Evolutionary conservation across 2,329 filamentous ascomycete genomes (phyloP).

Genomic region (Fusarium hainanense): DNA sequence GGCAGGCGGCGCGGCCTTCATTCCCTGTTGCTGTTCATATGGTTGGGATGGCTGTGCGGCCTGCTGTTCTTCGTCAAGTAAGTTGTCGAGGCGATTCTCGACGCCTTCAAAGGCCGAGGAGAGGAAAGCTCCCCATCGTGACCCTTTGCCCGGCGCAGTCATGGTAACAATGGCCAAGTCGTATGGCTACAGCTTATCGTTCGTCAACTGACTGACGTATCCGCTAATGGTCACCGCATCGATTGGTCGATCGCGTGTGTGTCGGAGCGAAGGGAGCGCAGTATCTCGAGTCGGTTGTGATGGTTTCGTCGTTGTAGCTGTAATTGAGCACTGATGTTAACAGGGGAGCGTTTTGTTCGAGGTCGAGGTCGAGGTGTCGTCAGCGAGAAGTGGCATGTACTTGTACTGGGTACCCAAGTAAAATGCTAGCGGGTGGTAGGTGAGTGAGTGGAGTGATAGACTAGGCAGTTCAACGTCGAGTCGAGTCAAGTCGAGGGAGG

Average conservation of each 20-base stretch:
- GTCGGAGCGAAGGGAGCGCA: background rate
- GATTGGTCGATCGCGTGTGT: slow-evolving; percentile 14
- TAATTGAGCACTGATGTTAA: slow-evolving; percentile 11
- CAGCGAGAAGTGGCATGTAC: slow-evolving; percentile 32
- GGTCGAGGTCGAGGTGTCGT: slow-evolving; percentile 35
- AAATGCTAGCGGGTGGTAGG: slow-evolving; percentile 17
- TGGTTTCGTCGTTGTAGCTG: background rate
- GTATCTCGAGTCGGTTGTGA: background rate
- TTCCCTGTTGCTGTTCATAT: slow-evolving; percentile 39
- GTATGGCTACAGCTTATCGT: slow-evolving; percentile 17
- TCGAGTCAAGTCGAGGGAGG: slow-evolving; percentile 1
- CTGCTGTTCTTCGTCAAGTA: slow-evolving; percentile 77
- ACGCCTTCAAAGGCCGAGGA: slow-evolving; percentile 93
- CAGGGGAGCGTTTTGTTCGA: slow-evolving; percentile 26
- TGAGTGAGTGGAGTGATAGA: slow-evolving; percentile 13
- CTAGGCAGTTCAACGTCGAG: background rate
- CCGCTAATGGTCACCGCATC: slow-evolving; percentile 38
- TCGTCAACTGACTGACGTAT: slow-evolving; percentile 40
- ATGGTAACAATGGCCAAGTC: slow-evolving; percentile 49
- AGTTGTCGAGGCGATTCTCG: slow-evolving; percentile 91
- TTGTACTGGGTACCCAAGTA: background rate
- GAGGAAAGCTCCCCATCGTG: slow-evolving; percentile 82
- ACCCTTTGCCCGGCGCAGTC: slow-evolving; percentile 62
- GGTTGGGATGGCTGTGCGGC: slow-evolving; percentile 10
- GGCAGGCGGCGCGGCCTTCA: slow-evolving; percentile 28